Base-by-base conservation (phyloP, 306 rosid genomes). In the Rubus parviflorus region DNA sequence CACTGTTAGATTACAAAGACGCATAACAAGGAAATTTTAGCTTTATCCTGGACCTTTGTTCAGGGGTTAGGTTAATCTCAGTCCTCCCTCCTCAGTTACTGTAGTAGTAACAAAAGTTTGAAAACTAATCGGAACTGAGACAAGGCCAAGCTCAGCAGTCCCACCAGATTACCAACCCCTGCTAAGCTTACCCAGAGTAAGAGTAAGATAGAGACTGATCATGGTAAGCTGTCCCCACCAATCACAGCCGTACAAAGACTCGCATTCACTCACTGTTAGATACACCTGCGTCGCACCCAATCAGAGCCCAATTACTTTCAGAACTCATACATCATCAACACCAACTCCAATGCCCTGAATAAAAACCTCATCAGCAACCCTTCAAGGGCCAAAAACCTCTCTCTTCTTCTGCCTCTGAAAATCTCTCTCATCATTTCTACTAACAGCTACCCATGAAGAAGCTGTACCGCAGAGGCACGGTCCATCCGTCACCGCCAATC, bases 401-500 rank as follows among this genome's bases (percentile, higher is more conserved):
- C 81, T 69, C 58, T 74, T 52, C 45, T 60, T 3, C 11, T 53
- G 58, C 46, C 13, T 6, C 25, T 3, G 3, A 53, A 54, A 17
- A 30, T 15, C 49, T 79, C 72, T 43, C 58, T 71, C 75, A 35
- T 71, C 74, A 15, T 45, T 42, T 30, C 35, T 30, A 30, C 35
- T 30, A 30, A 30, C 2, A 30, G 35, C 35, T 30, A 30, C 35
- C 35, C 35, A 30, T 95, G 99, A 95, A 95, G 94, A 95, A 95
- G 86, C 90, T 91, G n/a, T 88, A 85, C 81, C 88, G 96, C 30
- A 91, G 81, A 78, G 92, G 89, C 16, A 81, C 94, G 67, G 96
- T 92, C 6, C 98, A 95, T 75, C 99, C 97, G 47, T 89, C 98
- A 25, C 97, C 99, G 22, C 97, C 98, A 4, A 56, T 81, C 45